These are phyloP conservation scores for Apiotrichum brassicae DNA, from an alignment of 1,284 basidiomycete genomes.

Conservation along the genomic window DNA sequence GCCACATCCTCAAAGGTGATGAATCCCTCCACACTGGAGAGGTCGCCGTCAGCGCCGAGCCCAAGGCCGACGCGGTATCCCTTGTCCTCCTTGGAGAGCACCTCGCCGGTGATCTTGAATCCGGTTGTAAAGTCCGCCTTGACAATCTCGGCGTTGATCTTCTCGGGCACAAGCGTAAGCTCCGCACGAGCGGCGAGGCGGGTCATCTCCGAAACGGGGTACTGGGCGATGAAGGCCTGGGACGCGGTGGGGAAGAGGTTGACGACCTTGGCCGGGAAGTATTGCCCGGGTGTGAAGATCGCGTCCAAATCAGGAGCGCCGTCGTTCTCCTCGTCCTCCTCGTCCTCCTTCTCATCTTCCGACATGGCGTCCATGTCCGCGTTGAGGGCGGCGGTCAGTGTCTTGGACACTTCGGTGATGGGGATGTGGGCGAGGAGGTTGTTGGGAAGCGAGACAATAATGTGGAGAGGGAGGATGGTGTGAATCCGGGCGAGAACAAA, in stretches of 20 bases:
- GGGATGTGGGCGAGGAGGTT: constrained; percentile 93
- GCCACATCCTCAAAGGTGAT: constrained; percentile 62
- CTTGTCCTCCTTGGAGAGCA: constrained; percentile 88
- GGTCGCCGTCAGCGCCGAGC: constrained; percentile 51
- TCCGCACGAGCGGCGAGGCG: constrained; percentile 61
- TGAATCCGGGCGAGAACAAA: constrained; percentile 81
- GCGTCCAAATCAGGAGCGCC: constrained; percentile 62
- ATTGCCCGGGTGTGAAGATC: constrained; percentile 79
- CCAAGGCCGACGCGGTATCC: constrained; percentile 89
- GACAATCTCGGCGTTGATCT: constrained; percentile 75
- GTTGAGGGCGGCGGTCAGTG: constrained; percentile 62
- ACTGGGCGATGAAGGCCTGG: constrained; percentile 43
- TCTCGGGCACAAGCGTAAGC: constrained; percentile 73
- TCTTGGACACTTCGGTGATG: constrained; percentile 85
- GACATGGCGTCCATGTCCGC: constrained; percentile 39
- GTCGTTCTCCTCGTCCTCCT: constrained; percentile 42
- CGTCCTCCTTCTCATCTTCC: constrained; percentile 53
- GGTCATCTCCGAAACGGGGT: constrained; percentile 44
- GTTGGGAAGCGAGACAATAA: constrained; percentile 88
- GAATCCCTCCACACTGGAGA: constrained; percentile 60
- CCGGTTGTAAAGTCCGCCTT: constrained; percentile 71
- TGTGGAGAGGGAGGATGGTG: constrained; percentile 78
- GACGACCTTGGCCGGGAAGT: constrained; percentile 69
- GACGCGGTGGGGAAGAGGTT: constrained; percentile 40
- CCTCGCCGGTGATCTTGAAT: constrained; percentile 69